phyloP scores from a whole-genome alignment of 2,329 filamentous ascomycete genomes.

The Paecilomyces fulvus region DNA sequence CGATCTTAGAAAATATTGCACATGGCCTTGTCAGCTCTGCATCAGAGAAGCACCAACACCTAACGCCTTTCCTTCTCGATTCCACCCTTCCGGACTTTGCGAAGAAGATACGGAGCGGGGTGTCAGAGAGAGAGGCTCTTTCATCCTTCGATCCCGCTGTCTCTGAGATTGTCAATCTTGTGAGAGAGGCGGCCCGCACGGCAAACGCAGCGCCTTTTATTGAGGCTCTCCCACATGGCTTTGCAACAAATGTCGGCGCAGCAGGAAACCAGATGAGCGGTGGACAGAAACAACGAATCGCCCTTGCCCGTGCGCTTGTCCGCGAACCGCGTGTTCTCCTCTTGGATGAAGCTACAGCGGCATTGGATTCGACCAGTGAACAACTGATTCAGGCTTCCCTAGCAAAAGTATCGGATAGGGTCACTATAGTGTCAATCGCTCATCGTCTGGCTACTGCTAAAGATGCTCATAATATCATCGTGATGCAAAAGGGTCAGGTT shows the following conservation, averaged over 20 bases:
- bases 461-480: slow-evolving; percentile 30
- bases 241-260: slow-evolving; percentile 27
- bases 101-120: slow-evolving; percentile 15
- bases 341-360: slow-evolving; percentile 30
- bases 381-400: slow-evolving; percentile 26
- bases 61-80: slow-evolving; percentile 17
- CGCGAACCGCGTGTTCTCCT: slow-evolving; percentile 71
- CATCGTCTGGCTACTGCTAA: slow-evolving; percentile 29
- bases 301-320: slow-evolving; percentile 76
- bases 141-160: slow-evolving; percentile 13
- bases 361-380: slow-evolving; percentile 29
- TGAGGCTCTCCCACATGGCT: slow-evolving; percentile 14
- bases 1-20: slow-evolving; percentile 47
- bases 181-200: slow-evolving; percentile 18
- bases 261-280: slow-evolving; percentile 38
- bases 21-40: slow-evolving; percentile 38
- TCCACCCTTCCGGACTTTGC: slow-evolving; percentile 18
- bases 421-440: slow-evolving; percentile 29
- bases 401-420: slow-evolving; percentile 16
- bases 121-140: slow-evolving; percentile 15
- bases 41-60: slow-evolving; percentile 13
- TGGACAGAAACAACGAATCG: slow-evolving; percentile 83
- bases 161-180: slow-evolving; percentile 19
- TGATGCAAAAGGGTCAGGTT: slow-evolving; percentile 25
- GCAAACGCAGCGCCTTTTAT: slow-evolving; percentile 22